These are phyloP conservation scores for Pholiota microspora DNA, from an alignment of 768 basidiomycete genomes.

Conservation along the genomic window DNA sequence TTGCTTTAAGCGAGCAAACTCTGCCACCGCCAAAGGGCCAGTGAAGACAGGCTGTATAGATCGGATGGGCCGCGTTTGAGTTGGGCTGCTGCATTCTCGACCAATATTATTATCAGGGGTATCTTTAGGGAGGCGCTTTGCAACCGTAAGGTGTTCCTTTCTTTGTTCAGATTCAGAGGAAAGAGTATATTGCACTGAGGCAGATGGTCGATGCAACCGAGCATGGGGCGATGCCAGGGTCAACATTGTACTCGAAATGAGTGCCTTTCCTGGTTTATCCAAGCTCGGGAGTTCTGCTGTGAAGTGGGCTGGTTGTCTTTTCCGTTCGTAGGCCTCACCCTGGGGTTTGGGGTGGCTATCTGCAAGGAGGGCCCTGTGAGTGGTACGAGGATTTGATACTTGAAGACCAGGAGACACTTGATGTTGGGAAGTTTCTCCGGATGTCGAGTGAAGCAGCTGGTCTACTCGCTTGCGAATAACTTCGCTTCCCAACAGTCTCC, in stretches of 20 bases:
- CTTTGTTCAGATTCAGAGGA: not conserved
- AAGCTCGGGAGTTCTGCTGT: not conserved
- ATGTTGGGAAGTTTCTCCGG: not conserved
- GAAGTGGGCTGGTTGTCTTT: not conserved
- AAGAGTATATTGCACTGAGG: not conserved
- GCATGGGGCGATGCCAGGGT: not conserved
- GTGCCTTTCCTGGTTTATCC: not conserved
- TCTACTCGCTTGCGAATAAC: not conserved
- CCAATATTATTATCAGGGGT: not conserved
- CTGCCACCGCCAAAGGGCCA: conserved; percentile 41
- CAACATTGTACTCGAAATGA: not conserved
- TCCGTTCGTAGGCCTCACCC: not conserved
- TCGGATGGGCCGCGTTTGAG: not conserved
- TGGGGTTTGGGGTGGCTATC: not conserved
- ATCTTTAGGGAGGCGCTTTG: not conserved
- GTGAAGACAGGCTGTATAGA: conserved; percentile 6
- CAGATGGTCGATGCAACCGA: not conserved
- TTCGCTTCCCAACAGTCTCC: not conserved
- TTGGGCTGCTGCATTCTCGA: not conserved
- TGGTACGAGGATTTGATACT: no score
- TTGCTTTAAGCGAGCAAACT: conserved; percentile 52
- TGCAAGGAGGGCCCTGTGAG: not conserved
- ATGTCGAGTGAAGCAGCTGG: not conserved
- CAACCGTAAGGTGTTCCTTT: not conserved
- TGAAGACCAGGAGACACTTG: not conserved